Conservation (phyloP, 495 filamentous ascomycete species). For the Diplogelasinospora grovesii region DNA sequence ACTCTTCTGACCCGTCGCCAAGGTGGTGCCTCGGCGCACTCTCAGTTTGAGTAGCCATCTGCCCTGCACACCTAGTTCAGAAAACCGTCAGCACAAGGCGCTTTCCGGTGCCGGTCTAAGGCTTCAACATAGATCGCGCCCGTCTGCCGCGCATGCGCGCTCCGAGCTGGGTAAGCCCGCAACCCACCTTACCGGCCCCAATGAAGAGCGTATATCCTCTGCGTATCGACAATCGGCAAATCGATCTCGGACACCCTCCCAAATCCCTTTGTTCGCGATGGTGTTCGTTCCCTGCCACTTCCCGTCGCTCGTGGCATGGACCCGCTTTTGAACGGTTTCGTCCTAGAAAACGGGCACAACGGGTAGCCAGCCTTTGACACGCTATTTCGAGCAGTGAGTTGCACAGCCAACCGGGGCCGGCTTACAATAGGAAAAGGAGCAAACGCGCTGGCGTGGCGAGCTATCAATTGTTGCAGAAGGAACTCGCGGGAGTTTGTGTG, state of each 20-base stretch:
- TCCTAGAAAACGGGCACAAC: constrained; percentile 1
- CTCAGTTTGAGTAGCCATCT: constrained; percentile 45
- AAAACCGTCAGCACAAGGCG: constrained; percentile 6
- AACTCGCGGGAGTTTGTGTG: background rate
- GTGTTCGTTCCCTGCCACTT: constrained; percentile 13
- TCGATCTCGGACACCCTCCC: constrained; percentile 5
- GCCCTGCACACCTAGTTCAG: constrained; percentile 27
- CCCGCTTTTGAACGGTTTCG: constrained; percentile 17
- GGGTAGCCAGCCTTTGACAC: background rate
- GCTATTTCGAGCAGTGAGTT: constrained; percentile 3
- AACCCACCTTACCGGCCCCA: constrained; percentile 24
- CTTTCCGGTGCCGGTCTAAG: background rate
- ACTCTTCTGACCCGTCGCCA: constrained; percentile 31
- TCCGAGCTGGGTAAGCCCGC: background rate
- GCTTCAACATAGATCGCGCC: constrained; percentile 1
- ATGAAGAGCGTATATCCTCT: constrained; percentile 9
- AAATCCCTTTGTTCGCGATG: constrained; percentile 10
- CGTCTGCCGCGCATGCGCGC: constrained; percentile 10
- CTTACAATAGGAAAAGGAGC: too few species aligned
- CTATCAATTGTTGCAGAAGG: too few species aligned
- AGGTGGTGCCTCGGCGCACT: constrained; percentile 36
- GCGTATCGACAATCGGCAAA: constrained; percentile 6
- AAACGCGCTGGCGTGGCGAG: too few species aligned
- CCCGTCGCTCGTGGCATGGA: constrained; percentile 17
- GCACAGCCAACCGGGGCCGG: background rate